Evolutionary conservation across 2,329 filamentous ascomycete genomes (phyloP).

Genomic region (Alternaria alternata): DNA sequence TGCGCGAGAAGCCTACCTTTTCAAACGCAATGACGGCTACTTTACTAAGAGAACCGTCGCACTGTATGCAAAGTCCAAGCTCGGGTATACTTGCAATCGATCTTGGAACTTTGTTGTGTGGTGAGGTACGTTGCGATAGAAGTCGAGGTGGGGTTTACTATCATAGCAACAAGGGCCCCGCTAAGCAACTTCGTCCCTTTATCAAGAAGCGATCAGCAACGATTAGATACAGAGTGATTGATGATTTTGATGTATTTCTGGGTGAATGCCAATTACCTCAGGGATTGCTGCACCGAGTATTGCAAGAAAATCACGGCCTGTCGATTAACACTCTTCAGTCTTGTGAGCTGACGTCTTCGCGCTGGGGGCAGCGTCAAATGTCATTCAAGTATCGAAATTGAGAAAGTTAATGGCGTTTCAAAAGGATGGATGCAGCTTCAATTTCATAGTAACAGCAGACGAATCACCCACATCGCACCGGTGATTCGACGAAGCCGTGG

Average conservation of each 20-base stretch:
- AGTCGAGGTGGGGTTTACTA: slow-evolving; percentile 8
- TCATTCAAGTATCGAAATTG: not conserved
- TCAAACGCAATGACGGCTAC: too few species aligned
- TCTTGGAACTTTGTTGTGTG: not conserved
- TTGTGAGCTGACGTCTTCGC: not conserved
- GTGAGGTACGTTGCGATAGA: not conserved
- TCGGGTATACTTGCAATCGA: not conserved
- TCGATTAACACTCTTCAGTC: not conserved
- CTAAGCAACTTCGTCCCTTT: slow-evolving; percentile 5
- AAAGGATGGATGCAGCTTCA: not conserved
- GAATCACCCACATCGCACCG: not conserved
- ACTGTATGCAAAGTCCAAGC: too few species aligned
- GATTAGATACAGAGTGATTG: not conserved
- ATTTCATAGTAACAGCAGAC: not conserved
- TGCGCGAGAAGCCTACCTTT: not conserved
- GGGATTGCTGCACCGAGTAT: not conserved
- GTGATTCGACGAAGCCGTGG: too few species aligned
- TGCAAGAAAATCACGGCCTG: not conserved
- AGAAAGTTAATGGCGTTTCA: not conserved
- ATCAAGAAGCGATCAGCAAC: not conserved
- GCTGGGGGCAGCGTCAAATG: not conserved
- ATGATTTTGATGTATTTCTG: not conserved
- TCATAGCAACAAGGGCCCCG: slow-evolving; percentile 3
- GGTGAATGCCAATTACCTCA: not conserved
- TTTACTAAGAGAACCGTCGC: not conserved